Base-by-base conservation (phyloP, 2,329 filamentous ascomycete species). In the Tolypocladium cylindrosporum region DNA sequence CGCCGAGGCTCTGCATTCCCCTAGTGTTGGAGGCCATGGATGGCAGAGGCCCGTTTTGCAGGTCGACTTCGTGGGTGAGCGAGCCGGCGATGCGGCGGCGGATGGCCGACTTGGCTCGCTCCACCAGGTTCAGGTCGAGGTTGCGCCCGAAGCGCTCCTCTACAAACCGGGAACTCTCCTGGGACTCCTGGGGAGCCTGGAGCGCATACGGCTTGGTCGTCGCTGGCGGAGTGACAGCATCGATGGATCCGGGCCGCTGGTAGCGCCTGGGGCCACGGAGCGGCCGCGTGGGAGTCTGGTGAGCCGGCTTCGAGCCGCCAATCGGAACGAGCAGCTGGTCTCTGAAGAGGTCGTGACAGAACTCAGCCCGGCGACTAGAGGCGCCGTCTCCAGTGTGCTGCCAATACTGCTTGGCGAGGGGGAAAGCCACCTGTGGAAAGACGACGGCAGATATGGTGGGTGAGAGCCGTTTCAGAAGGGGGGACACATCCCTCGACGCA, bases 131-230 rank as follows among this genome's bases (percentile, higher is more conserved):
- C 9, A 91, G 76, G 67, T 92, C 89, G 48, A 99, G 79, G 65
- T 97, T 97, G 52, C 94, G 83, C 16, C 94, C 94, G 69, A 96
- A 99, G 1, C 94, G 85, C 73, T 97, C 91, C 71, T 99, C 94
- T 1, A 99, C 83, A 65, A 96, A 97, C 40, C 86, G 84, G 4
- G 81, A 83, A 60, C 87, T 88, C 71, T 97, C 92, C 19, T 85
- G 69, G 0, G 75, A 70, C 57, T 80, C 77, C 19, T 74, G 69
- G 1, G 66, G 63, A 36, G 57, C 55, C 1, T 57, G 59, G 19
- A 56, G 13, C 60, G 61, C 53, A 62, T 37, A 62, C 50, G 62
- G 51, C 58, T 64, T 55, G 43, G 61, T 40, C 16, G 40, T 55
- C 19, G 64, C 58, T 41, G 69, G 64, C 16, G 60, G 57, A 58